Evolutionary conservation across 1,284 basidiomycete species (phyloP), one percentile per base, ranked within the genome.

Genomic region (Malassezia psittaci): DNA sequence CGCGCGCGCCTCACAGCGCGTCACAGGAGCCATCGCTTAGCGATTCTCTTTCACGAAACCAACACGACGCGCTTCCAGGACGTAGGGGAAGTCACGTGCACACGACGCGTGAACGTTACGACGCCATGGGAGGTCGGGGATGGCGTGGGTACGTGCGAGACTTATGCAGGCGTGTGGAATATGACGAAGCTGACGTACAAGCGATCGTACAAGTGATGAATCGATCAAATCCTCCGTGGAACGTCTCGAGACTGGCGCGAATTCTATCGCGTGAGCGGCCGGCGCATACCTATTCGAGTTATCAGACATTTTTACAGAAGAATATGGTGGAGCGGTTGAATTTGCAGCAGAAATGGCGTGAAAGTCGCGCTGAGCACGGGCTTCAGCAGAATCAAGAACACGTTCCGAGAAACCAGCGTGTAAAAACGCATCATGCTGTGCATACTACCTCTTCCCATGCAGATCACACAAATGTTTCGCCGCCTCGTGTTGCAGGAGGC

Each of bases 201-300:
- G 49, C 50, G 16, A 62, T 68, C 38, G 38, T 65, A 24, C 46
- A 45, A 1, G 57, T 65, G 41, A 60, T 68, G 33, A 48, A 57
- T 45, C 47, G 52, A 32, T 54, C 51, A 34, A 36, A 37, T 12
- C 47, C 52, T 34, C 45, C 57, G 4, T 66, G 60, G 56, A 68
- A 64, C 42, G 52, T 66, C 42, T 65, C 63, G 34, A 49, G 55
- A 8, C 54, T 63, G 7, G 62, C 66, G 7, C 50, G 52, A 32
- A 49, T 57, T 18, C 54, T 68, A 5, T 58, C 62, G 13, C 37
- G 41, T 5, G 39, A 19, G 38, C 44, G 54, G 6, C 61, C 62
- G 7, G 43, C 52, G 11, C 66, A 68, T 44, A 55, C 59, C n/a
- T 44, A 53, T 11, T n/a, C 39, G 12, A 66, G 64, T 55, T 66